Percentiles rank a stretch among this genome's conserved stretches.
Conservation (phyloP, 2,329 filamentous ascomycete species). For the Ophiostoma sp. region DNA sequence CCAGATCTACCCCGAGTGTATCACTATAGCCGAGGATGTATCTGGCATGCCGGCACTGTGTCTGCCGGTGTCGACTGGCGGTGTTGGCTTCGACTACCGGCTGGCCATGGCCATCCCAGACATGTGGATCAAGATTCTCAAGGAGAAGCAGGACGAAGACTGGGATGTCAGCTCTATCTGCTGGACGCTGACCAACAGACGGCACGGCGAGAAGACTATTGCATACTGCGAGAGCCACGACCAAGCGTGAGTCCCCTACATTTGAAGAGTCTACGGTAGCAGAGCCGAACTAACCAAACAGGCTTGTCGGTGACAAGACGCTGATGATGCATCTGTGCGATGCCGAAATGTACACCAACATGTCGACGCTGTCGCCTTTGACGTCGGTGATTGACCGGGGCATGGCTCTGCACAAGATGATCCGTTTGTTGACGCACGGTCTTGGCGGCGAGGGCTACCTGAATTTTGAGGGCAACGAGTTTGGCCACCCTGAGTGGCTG, state of each 20-base stretch:
- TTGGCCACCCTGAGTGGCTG: constrained; percentile 97
- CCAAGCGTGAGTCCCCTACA: constrained; percentile 67
- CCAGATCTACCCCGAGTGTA: constrained; percentile 75
- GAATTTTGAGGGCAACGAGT: constrained; percentile 98
- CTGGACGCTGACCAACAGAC: constrained; percentile 84
- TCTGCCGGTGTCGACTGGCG: constrained; percentile 75
- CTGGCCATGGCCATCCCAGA: constrained; percentile 97
- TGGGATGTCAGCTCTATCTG: constrained; percentile 86
- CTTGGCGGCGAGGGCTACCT: constrained; percentile 95
- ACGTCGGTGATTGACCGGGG: constrained; percentile 87
- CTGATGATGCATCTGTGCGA: constrained; percentile 98
- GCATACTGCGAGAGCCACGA: constrained; percentile 97
- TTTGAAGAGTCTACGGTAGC: neutral
- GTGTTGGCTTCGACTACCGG: constrained; percentile 94
- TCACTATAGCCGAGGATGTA: constrained; percentile 94
- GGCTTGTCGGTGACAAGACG: constrained; percentile 91
- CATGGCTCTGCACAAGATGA: constrained; percentile 94
- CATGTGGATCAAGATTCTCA: constrained; percentile 98
- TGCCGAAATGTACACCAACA: constrained; percentile 95
- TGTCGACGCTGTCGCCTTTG: constrained; percentile 79
- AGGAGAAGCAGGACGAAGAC: constrained; percentile 82
- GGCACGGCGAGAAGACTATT: constrained; percentile 96
- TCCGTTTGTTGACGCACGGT: constrained; percentile 83
- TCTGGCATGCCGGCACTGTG: constrained; percentile 98
- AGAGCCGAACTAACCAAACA: constrained; percentile 35